Percentiles rank a stretch among this genome's conserved stretches.
These are phyloP conservation scores for Xylaria hypoxylon DNA, from an alignment of 2,329 filamentous ascomycete species.

Conservation along the genomic window DNA sequence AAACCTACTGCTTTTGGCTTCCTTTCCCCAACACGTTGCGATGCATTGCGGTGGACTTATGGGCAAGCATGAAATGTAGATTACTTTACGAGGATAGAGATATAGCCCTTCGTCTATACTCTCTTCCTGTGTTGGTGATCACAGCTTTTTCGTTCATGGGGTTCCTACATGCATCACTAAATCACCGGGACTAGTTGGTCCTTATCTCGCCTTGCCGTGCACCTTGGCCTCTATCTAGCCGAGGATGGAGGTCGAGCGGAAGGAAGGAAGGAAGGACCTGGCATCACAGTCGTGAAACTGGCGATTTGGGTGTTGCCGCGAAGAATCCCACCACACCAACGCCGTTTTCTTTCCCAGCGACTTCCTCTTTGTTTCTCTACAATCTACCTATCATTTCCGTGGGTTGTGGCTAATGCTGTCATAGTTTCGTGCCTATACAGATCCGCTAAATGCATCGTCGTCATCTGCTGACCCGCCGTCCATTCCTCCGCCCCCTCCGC, in stretches of 20 bases:
- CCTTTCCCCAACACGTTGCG: not conserved
- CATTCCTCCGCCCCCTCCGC: constrained; percentile 69
- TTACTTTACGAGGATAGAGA: constrained; percentile 26
- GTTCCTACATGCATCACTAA: constrained; percentile 7
- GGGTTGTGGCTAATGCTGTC: constrained; percentile 36
- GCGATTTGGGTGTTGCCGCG: not conserved
- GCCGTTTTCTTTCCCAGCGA: not conserved
- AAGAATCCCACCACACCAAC: not conserved
- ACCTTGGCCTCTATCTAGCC: not conserved
- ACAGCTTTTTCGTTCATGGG: not conserved
- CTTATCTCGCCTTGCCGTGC: not conserved
- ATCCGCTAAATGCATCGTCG: constrained; percentile 62
- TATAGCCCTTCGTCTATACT: constrained; percentile 30
- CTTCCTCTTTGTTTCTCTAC: not conserved
- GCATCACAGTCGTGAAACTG: not conserved
- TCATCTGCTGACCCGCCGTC: constrained; percentile 67
- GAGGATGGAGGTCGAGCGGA: constrained; percentile 1
- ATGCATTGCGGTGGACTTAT: not conserved
- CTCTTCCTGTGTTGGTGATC: constrained; percentile 24
- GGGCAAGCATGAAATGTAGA: constrained; percentile 3
- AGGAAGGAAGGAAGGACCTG: not conserved
- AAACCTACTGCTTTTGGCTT: not conserved
- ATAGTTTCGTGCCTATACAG: constrained; percentile 71
- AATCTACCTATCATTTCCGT: not conserved
- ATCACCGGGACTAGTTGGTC: not conserved